phyloP scores from a whole-genome alignment of 345 rosid species.

The Punica granatum region DNA sequence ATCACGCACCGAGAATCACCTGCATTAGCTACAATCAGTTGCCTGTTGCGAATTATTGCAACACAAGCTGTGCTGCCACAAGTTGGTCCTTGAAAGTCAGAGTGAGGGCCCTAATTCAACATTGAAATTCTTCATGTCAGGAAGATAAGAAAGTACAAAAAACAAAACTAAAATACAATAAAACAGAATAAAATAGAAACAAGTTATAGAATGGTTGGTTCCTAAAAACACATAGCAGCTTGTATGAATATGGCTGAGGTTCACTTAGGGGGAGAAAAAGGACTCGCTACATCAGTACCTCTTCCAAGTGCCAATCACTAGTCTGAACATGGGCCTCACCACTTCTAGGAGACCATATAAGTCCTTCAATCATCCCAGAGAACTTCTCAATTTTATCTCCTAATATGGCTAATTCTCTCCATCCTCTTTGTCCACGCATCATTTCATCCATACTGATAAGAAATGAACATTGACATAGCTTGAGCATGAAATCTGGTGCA shows the following conservation, averaged over 20 bases:
- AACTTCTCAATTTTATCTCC: conserved; percentile 87
- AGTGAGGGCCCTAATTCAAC: conserved; percentile 71
- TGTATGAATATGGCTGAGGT: not conserved
- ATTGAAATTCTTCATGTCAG: not conserved
- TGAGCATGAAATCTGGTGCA: not conserved
- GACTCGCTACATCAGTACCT: conserved; percentile 28
- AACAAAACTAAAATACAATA: no score
- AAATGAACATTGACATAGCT: not conserved
- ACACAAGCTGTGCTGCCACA: conserved; percentile 93
- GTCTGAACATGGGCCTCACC: conserved; percentile 33
- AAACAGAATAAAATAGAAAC: no score
- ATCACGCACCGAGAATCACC: conserved; percentile 95
- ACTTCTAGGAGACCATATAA: conserved; percentile 86
- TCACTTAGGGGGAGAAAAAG: not conserved
- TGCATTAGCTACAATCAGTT: conserved; percentile 80
- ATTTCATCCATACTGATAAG: conserved; percentile 85
- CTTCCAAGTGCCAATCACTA: conserved; percentile 59
- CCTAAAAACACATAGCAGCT: not conserved
- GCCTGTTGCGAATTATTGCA: conserved; percentile 59
- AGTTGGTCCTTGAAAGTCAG: conserved; percentile 87
- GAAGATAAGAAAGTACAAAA: not conserved
- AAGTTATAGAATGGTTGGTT: not conserved
- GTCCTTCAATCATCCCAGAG: conserved; percentile 85
- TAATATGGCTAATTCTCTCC: conserved; percentile 82
- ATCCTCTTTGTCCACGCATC: conserved; percentile 97